phyloP scores from a whole-genome alignment of 257 asterid genomes.

The Cynanchum wilfordii region DNA sequence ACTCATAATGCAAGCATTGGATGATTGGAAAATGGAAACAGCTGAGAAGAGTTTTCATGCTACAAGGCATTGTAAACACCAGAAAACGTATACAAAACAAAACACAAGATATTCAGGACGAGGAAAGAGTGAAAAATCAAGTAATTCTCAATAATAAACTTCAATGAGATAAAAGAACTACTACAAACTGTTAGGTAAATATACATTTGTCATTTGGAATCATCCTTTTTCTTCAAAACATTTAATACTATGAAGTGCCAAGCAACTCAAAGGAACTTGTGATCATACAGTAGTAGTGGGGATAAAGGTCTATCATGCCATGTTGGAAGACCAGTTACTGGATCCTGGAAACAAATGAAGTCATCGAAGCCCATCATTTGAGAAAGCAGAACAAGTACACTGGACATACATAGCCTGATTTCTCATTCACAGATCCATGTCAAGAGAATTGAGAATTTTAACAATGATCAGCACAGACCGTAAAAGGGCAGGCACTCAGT shows the following conservation, averaged over 20 bases:
- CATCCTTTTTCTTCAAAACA: slow-evolving; percentile 1
- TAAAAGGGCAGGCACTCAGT: slow-evolving; percentile 77
- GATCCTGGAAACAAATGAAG: slow-evolving; percentile 65
- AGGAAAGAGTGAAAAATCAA: background rate
- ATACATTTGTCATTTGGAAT: background rate
- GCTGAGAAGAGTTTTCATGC: background rate
- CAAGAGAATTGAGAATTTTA: slow-evolving; percentile 19
- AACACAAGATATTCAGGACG: background rate
- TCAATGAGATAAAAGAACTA: too few relatives aligned
- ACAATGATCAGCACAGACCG: slow-evolving; percentile 45
- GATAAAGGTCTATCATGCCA: slow-evolving; percentile 84
- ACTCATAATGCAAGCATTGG: background rate
- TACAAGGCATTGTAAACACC: background rate
- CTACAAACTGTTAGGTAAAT: background rate
- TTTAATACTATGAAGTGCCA: background rate
- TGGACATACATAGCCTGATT: slow-evolving; percentile 7
- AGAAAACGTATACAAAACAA: background rate
- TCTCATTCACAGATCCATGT: slow-evolving; percentile 12
- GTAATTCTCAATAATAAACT: background rate
- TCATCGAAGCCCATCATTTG: slow-evolving; percentile 18
- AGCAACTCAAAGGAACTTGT: slow-evolving; percentile 18
- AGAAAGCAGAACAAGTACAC: slow-evolving; percentile 14
- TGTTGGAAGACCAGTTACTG: slow-evolving; percentile 85
- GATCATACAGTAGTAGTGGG: slow-evolving; percentile 75
- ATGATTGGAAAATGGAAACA: background rate